Conservation (phyloP, 2,329 filamentous ascomycete genomes). For the Metarhizium rileyi region DNA sequence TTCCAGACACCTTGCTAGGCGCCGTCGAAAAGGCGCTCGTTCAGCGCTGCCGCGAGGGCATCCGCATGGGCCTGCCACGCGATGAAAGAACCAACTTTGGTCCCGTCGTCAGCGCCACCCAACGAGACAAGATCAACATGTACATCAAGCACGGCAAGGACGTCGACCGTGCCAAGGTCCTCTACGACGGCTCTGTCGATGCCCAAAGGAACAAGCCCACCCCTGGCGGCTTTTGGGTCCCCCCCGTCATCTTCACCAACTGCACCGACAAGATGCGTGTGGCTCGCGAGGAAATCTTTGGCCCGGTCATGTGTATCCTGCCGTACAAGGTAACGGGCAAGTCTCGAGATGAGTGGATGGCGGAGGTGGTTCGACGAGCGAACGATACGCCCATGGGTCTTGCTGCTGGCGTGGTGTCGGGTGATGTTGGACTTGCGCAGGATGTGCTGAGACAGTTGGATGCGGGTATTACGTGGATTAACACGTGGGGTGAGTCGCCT, state of each 20-base stretch:
- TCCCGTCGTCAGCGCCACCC: constrained; percentile 64
- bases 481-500: constrained; percentile 86
- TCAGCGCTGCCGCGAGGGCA: constrained; percentile 44
- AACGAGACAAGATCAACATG: constrained; percentile 66
- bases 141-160: constrained; percentile 72
- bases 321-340: constrained; percentile 47
- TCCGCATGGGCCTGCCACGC: constrained; percentile 66
- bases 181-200: constrained; percentile 60
- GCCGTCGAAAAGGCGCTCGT: constrained; percentile 61
- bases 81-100: constrained; percentile 72
- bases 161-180: constrained; percentile 60
- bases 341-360: constrained; percentile 33
- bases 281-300: constrained; percentile 76
- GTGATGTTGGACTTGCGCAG: constrained; percentile 65
- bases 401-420: constrained; percentile 75
- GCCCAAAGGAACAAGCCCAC: constrained; percentile 39
- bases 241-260: constrained; percentile 76
- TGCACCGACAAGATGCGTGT: constrained; percentile 78
- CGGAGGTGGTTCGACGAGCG: constrained; percentile 61
- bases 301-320: constrained; percentile 75
- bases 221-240: constrained; percentile 68
- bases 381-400: constrained; percentile 72
- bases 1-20: constrained; percentile 55
- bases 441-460: constrained; percentile 60
- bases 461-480: constrained; percentile 85